Conservation (phyloP, 345 rosid genomes). For the Physaria fendleri region DNA sequence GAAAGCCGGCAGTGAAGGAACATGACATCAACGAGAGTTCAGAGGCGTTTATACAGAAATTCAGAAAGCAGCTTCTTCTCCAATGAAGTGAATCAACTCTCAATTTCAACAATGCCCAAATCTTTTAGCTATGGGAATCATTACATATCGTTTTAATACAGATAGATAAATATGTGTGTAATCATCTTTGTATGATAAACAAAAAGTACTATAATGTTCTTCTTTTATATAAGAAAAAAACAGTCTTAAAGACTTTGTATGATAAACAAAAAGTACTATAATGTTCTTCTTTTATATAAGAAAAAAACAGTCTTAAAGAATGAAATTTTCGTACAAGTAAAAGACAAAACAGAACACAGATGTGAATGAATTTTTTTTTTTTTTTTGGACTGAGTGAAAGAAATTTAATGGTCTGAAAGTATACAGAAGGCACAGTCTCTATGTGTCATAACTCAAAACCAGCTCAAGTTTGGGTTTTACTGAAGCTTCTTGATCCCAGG, state of each 20-base stretch:
- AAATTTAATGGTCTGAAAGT: constrained; percentile 19
- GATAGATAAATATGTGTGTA: not conserved
- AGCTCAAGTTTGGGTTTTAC: constrained; percentile 23
- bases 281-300: not conserved
- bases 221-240: not conserved
- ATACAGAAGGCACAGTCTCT: constrained; percentile 19
- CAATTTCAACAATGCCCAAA: constrained; percentile 10
- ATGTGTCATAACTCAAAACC: constrained; percentile 19
- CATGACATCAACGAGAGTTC: constrained; percentile 62
- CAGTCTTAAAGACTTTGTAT: constrained; percentile 5
- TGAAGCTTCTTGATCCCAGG: constrained; percentile 91
- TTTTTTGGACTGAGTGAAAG: too few species aligned
- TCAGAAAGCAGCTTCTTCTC: constrained; percentile 55
- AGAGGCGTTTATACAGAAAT: constrained; percentile 66
- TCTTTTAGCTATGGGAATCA: not conserved
- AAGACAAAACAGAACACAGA: not conserved
- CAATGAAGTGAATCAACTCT: constrained; percentile 60
- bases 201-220: not conserved
- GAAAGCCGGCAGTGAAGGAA: constrained; percentile 15
- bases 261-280: not conserved
- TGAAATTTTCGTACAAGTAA: constrained; percentile 13
- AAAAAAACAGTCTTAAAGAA: constrained; percentile 4
- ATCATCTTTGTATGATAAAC: constrained; percentile 9
- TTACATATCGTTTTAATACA: not conserved
- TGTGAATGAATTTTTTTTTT: constrained; percentile 21